phyloP scores from a whole-genome alignment of 116 monocot species.

The Phalaenopsis hybrid region DNA sequence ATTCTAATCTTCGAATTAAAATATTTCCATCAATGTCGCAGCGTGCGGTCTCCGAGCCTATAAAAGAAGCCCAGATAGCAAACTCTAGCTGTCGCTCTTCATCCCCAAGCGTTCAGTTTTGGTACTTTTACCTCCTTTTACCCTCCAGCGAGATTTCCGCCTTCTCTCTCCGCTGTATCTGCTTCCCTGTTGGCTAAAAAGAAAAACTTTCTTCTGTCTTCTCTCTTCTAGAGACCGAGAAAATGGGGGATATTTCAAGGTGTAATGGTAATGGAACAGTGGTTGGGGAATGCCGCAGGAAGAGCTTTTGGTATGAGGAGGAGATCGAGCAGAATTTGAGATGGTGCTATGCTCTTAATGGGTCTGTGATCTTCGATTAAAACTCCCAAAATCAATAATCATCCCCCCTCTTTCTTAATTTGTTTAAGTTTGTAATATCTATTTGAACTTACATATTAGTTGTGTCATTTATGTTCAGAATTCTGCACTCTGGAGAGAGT shows the following conservation, averaged over 20 bases:
- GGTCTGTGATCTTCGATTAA: conserved; percentile 1
- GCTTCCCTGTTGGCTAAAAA: conserved; percentile 1
- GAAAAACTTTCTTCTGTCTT: background rate
- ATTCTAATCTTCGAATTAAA: too few species aligned
- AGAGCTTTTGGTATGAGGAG: conserved; percentile 56
- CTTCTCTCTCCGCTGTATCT: background rate
- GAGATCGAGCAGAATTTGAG: conserved; percentile 53
- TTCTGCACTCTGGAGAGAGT: conserved; percentile 44
- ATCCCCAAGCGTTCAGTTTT: background rate
- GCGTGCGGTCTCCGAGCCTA: background rate
- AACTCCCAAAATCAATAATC: background rate
- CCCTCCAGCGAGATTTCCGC: too few species aligned
- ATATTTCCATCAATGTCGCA: background rate
- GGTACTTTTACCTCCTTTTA: background rate
- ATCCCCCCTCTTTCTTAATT: too few species aligned
- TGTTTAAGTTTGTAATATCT: too few species aligned
- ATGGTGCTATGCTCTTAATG: conserved; percentile 59
- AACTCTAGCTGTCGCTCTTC: background rate
- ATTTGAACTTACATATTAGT: background rate
- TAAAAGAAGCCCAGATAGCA: background rate
- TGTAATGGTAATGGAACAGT: conserved; percentile 15
- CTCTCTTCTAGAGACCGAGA: background rate
- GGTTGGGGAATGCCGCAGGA: conserved; percentile 16
- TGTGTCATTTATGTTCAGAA: conserved; percentile 9
- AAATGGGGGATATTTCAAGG: conserved; percentile 28